Conservation (phyloP, 2,329 filamentous ascomycete species). For the Aspergillus glaucus region DNA sequence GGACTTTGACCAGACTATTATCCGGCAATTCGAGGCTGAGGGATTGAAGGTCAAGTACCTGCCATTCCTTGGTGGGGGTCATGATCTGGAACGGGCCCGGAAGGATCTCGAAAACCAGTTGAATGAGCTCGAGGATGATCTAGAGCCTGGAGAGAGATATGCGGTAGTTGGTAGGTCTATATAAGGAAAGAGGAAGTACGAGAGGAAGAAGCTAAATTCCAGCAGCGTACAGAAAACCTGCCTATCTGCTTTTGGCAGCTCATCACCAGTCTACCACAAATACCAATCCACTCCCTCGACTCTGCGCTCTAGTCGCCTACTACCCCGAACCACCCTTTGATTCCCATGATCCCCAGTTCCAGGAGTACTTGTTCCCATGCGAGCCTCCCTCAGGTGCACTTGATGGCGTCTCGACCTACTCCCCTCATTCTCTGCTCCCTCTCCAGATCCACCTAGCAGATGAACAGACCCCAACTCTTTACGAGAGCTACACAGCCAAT, state of each 20-base stretch:
- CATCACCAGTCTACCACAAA: conserved; percentile 36
- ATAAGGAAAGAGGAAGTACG: too few species aligned
- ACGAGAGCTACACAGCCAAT: conserved; percentile 18
- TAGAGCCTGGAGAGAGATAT: conserved; percentile 52
- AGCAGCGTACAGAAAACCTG: conserved; percentile 54
- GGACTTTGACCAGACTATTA: conserved; percentile 47
- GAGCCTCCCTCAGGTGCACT: conserved; percentile 6
- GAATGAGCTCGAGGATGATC: conserved; percentile 45
- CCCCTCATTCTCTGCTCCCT: conserved; percentile 25
- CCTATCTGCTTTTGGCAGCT: conserved; percentile 47
- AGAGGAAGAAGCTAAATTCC: background rate
- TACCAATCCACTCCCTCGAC: conserved; percentile 50
- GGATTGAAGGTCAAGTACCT: conserved; percentile 54
- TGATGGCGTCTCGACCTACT: conserved; percentile 19
- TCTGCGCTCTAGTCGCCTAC: conserved; percentile 55
- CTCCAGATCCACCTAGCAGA: conserved; percentile 54
- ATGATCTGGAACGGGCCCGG: conserved; percentile 40
- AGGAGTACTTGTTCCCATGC: conserved; percentile 14
- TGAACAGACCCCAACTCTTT: conserved; percentile 33
- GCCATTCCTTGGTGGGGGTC: conserved; percentile 30
- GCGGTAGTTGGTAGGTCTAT: conserved; percentile 50
- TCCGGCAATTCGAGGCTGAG: conserved; percentile 51
- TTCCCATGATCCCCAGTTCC: conserved; percentile 19
- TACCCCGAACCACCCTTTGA: conserved; percentile 37
- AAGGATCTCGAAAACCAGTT: conserved; percentile 44